Evolutionary conservation across 208 protist species (phyloP).

Genomic region (Acanthamoeba healyi): DNA sequence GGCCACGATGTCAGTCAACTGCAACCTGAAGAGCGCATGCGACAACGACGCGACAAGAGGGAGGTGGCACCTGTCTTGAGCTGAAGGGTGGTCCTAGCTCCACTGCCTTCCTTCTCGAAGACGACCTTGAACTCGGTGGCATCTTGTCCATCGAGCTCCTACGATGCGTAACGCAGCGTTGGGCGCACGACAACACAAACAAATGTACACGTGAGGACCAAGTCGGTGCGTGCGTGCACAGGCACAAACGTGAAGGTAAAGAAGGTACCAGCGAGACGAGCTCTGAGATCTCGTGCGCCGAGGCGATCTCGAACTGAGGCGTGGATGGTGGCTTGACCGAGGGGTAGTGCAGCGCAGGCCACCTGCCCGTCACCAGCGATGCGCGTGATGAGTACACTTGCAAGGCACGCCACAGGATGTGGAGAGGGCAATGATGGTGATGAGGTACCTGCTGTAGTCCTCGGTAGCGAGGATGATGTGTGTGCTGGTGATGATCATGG

Average conservation of each 20-base stretch:
- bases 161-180: no score
- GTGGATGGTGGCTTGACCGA: constrained; percentile 8
- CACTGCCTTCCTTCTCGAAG: constrained; percentile 29
- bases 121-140: constrained; percentile 51
- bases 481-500: constrained; percentile 43
- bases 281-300: constrained; percentile 8
- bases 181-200: no score
- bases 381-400: no score
- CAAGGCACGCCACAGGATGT: no score
- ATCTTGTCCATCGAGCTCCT: constrained; percentile 54
- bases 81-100: background rate
- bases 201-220: no score
- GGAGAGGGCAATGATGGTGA: no score
- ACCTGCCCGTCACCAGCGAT: background rate
- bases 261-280: background rate
- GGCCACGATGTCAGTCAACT: no score
- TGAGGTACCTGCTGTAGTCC: constrained; percentile 25
- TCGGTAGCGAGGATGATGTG: constrained; percentile 47
- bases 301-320: constrained; percentile 27
- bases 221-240: background rate
- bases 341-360: constrained; percentile 54
- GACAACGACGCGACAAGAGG: no score
- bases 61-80: constrained; percentile 1
- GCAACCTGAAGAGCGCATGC: no score
- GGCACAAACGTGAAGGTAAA: background rate